Evolutionary conservation across 148 eudicot species (phyloP), one percentile per base, ranked within the genome.

Genomic region (Fagopyrum tataricum): DNA sequence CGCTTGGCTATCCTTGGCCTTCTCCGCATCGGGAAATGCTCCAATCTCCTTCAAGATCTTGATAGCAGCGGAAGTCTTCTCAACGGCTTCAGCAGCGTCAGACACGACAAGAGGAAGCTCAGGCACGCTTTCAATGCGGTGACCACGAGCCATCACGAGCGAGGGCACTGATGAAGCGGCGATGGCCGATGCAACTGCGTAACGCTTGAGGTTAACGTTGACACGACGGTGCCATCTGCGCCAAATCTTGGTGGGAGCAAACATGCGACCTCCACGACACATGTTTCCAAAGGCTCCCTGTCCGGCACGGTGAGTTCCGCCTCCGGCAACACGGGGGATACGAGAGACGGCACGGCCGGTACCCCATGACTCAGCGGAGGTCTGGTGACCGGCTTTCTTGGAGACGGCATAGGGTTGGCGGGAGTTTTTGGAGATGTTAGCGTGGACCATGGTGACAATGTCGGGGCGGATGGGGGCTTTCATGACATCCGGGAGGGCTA

Each of bases 351-450:
- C 97, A 41, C 97, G 90, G 5, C 97, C 93, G 0, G 97, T 91
- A 0, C 97, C 97, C 93, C 97, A 91, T 2, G 93, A 91, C 83
- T 91, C 93, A 74, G 97, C 93, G 61, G 91, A 87, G 82, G 97
- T 89, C 82, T 91, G 97, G 82, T 91, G 91, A 6, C 97, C 93
- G 67, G 93, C 97, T 13, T 67, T 61, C 44, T 69, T 77, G n/a
- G 97, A 89, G 9, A 91, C 97, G 73, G 97, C 93, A 82, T 91
- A 89, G 47, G 97, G 90, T 69, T 91, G 97, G 52, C 97, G 93
- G 56, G 83, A 44, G 84, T 91, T 91, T 46, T 87, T 91, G 53
- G 91, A 87, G 76, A 91, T 84, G 67, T 83, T 73, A 66, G 82
- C 31, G 83, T 91, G 96, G 31, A 91, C 88, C 73, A 79, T 82